Conservation (phyloP, 371 early-diverging fungal genomes). For the Mucor sp. region DNA sequence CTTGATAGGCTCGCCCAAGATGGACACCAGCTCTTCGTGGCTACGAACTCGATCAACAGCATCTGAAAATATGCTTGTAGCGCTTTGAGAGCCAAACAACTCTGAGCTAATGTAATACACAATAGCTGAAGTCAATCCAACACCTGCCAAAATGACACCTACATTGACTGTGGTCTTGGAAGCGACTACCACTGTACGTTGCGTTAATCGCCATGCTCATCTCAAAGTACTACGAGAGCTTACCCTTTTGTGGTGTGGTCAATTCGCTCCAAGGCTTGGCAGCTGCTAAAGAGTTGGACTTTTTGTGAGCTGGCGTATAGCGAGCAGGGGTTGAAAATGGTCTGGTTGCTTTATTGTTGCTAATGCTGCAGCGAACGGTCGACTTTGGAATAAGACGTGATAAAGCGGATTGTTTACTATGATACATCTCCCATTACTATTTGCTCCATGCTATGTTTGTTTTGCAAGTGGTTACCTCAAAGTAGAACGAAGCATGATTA, state of each 20-base stretch:
- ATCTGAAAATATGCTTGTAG: conserved; percentile 44
- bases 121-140: conserved; percentile 34
- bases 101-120: conserved; percentile 43
- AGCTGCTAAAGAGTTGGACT: conserved; percentile 1
- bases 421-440: neutral
- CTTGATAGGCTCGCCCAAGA: conserved; percentile 41
- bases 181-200: conserved; percentile 37
- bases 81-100: conserved; percentile 44
- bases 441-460: neutral
- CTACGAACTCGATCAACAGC: conserved; percentile 41
- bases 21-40: conserved; percentile 26
- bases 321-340: conserved; percentile 21
- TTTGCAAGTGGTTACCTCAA: neutral
- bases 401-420: neutral
- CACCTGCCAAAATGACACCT: conserved; percentile 41
- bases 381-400: conserved; percentile 12
- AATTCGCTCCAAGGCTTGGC: conserved; percentile 48
- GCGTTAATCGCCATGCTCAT: neutral
- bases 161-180: conserved; percentile 45
- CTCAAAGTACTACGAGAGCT: neutral
- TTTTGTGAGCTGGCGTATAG: conserved; percentile 6
- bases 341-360: conserved; percentile 1
- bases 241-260: conserved; percentile 48
- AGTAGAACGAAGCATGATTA: conserved; percentile 2
- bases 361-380: neutral